Evolutionary conservation across 257 asterid genomes (phyloP), one percentile per base, ranked within the genome.

Genomic region (Solanum verrucosum): DNA sequence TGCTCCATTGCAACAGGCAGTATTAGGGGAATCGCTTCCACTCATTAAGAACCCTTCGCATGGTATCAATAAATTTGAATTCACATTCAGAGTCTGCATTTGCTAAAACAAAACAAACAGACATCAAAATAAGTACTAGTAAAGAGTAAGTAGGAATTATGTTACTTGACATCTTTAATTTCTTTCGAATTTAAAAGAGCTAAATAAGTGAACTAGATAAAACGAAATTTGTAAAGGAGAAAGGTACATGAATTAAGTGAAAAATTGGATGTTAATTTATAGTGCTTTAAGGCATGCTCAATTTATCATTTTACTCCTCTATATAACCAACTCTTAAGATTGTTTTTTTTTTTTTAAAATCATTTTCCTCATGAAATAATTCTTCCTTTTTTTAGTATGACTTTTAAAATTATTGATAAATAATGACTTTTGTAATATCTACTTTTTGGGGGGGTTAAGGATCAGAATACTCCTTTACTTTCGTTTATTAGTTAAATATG

Each of bases 21-120:
- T 87, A 84, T 86, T 92, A 42, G 94, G 93, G 63, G 67, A 37
- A 7, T 27, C 1, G 6, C 10, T 88, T 16, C 93, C 90, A 71
- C 89, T 78, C 42, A 92, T 44, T 88, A 92, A 16, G 91, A 44
- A 92, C 1, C 87, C 38, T 67, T 88, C 87, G 87, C 94, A 92
- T 3, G 94, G 94, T 10, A 89, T 87, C 81, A 92, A 52, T 52
- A 52, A 23, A 72, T 85, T 79, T 1, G 91, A 15, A 4, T 87
- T 87, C 12, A 91, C 92, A 92, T 83, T 63, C 85, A 72, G 88
- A 86, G 75, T 35, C 90, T 20, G 89, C 93, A 52, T 52, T 52
- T 52, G 63, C 63, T 52, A 16, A 52, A 6, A 18, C 63, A 52
- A 52, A 16, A 52, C 23, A 52, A 52, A 52, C 8, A 18, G 63